A percentile compares a stretch with the other conserved stretches of the same genome.
Evolutionary conservation across 2,329 filamentous ascomycete genomes (phyloP).

Genomic region (Aspergillus phoenicis): DNA sequence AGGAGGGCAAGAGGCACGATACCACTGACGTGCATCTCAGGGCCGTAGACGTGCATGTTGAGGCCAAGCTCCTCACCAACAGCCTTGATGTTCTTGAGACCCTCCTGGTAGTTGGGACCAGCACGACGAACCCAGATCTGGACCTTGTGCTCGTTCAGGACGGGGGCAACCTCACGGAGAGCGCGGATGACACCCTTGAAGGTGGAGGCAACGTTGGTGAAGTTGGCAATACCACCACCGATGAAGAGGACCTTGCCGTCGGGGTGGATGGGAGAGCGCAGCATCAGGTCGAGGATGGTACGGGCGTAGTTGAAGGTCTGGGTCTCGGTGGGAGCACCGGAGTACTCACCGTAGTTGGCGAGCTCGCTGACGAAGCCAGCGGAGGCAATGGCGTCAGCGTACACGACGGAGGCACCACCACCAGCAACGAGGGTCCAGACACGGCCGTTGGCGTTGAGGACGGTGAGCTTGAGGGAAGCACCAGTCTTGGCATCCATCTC

Average conservation of each 20-base stretch:
- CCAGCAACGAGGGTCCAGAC: conserved; percentile 98
- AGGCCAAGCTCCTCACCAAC: conserved; percentile 92
- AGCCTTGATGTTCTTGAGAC: conserved; percentile 99
- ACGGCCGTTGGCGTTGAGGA: conserved; percentile 86
- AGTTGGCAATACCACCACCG: conserved; percentile 99
- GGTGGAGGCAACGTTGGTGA: conserved; percentile 98
- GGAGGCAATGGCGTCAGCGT: conserved; percentile 97
- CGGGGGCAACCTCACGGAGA: conserved; percentile 82
- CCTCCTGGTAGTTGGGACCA: conserved; percentile 99
- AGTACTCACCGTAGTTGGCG: conserved; percentile 99
- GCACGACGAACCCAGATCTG: conserved; percentile 93
- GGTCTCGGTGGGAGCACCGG: conserved; percentile 95
- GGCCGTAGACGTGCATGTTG: conserved; percentile 87
- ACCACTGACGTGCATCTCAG: conserved; percentile 86
- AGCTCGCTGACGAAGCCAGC: conserved; percentile 93
- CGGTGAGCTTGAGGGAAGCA: conserved; percentile 96
- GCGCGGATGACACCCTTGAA: conserved; percentile 99
- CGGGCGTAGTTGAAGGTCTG: conserved; percentile 99
- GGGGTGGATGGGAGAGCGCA: conserved; percentile 78
- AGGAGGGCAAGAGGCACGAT: conserved; percentile 89
- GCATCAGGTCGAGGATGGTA: conserved; percentile 96
- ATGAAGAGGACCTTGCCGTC: conserved; percentile 99
- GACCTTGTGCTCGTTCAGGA: conserved; percentile 92
- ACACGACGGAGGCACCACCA: conserved; percentile 99
- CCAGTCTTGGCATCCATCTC: conserved; percentile 99